These are phyloP conservation scores for Trichocladium antarcticum DNA, from an alignment of 495 filamentous ascomycete genomes.

Conservation along the genomic window DNA sequence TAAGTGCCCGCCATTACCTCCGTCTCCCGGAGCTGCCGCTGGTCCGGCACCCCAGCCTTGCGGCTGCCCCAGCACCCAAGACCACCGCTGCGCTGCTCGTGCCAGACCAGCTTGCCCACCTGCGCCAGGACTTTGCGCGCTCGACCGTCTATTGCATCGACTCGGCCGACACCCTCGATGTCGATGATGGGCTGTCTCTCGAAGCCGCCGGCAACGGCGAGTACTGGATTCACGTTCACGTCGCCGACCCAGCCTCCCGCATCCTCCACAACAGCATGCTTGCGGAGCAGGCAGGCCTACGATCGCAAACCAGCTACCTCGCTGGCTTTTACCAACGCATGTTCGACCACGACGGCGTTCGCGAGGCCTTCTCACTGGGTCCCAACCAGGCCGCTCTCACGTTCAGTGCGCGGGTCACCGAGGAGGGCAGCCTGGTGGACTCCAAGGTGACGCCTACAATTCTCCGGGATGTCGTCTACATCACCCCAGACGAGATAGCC, in stretches of 20 bases:
- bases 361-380: constrained; percentile 56
- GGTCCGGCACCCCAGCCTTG: constrained; percentile 33
- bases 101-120: constrained; percentile 38
- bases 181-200: constrained; percentile 83
- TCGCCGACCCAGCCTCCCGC: constrained; percentile 90
- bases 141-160: constrained; percentile 79
- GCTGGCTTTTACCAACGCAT: constrained; percentile 64
- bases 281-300: constrained; percentile 52
- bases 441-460: constrained; percentile 59
- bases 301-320: constrained; percentile 59
- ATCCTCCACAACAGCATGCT: constrained; percentile 47
- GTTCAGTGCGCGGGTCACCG: constrained; percentile 61
- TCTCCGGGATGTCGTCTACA: constrained; percentile 57
- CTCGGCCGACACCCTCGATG: constrained; percentile 54
- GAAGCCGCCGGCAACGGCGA: constrained; percentile 50
- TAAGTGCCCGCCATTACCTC: constrained; percentile 50
- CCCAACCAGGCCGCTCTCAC: constrained; percentile 60
- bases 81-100: constrained; percentile 11
- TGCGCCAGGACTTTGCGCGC: constrained; percentile 62
- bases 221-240: constrained; percentile 80
- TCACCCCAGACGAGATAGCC: constrained; percentile 53
- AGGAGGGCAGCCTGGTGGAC: constrained; percentile 55
- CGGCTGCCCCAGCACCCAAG: neutral
- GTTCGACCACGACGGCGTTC: constrained; percentile 50
- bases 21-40: constrained; percentile 40